Evolutionary conservation across 106 monocot species (phyloP).

Genomic region (Xerophyta viscosa): DNA sequence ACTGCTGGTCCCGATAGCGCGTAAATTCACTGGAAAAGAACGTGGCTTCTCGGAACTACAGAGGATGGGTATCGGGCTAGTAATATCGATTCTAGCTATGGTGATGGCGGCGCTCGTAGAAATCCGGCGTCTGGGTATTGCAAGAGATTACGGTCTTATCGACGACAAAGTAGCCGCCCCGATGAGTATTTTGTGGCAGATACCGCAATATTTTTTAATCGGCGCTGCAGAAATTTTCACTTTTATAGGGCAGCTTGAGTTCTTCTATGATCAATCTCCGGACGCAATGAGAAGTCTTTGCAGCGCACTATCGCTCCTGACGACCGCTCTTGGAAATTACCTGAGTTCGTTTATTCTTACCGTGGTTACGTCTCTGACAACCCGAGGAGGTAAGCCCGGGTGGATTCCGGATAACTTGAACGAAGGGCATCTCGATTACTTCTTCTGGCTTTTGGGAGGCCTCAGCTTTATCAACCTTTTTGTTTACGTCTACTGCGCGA

Average conservation of each 20-base stretch:
- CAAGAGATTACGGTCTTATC: conserved; percentile 22
- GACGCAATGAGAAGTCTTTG: conserved; percentile 71
- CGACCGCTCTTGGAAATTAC: conserved; percentile 44
- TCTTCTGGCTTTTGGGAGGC: conserved; percentile 54
- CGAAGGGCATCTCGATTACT: conserved; percentile 57
- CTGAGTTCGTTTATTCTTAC: conserved; percentile 49
- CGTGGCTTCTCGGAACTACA: conserved; percentile 57
- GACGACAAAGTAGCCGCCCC: conserved; percentile 28
- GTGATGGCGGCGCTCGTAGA: conserved; percentile 46
- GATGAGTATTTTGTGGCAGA: conserved; percentile 64
- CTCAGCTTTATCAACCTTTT: conserved; percentile 42
- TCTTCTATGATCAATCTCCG: conserved; percentile 63
- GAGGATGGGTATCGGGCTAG: conserved; percentile 52
- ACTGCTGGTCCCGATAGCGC: conserved; percentile 39
- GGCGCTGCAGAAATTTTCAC: conserved; percentile 54
- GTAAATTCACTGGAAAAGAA: conserved; percentile 48
- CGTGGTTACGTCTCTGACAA: conserved; percentile 37
- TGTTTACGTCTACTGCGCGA: conserved; percentile 30
- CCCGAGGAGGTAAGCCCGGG: conserved; percentile 45
- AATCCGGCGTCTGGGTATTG: conserved; percentile 39
- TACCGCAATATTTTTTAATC: conserved; percentile 49
- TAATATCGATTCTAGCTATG: conserved; percentile 56
- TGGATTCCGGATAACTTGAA: conserved; percentile 78
- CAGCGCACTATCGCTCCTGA: conserved; percentile 40
- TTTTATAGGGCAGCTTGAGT: conserved; percentile 47